Conservation (phyloP, 805 yeast species). For the Debaryomyces maramus region DNA sequence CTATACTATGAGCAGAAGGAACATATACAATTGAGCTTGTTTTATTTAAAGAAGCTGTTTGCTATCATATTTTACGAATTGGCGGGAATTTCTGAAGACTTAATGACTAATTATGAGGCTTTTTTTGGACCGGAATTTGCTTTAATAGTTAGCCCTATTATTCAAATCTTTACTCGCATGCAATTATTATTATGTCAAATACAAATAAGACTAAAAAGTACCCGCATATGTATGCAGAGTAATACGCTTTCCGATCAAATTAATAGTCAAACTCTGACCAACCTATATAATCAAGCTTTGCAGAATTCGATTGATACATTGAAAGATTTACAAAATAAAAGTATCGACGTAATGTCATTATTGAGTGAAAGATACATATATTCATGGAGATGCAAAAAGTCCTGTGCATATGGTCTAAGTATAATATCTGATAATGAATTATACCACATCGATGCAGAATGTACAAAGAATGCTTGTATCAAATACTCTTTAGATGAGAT, state of each 20-base stretch:
- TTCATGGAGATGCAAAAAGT: slow-evolving; percentile 4
- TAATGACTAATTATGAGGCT: slow-evolving; percentile 1
- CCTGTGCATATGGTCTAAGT: not conserved
- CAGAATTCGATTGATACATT: not conserved
- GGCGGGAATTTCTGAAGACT: slow-evolving; percentile 1
- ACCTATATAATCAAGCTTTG: not conserved
- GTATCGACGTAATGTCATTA: not conserved
- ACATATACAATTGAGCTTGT: not conserved
- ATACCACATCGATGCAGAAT: not conserved
- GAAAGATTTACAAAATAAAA: not conserved
- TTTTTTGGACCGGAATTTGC: slow-evolving; percentile 5
- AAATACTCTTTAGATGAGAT: not conserved
- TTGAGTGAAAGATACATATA: not conserved
- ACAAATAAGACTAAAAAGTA: slow-evolving; percentile 1
- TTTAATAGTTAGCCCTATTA: slow-evolving; percentile 1
- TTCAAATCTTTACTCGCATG: not conserved
- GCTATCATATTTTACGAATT: slow-evolving; percentile 1
- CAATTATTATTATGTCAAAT: not conserved
- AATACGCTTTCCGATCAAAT: not conserved
- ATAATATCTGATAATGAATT: not conserved
- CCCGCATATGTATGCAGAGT: not conserved
- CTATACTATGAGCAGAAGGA: not conserved
- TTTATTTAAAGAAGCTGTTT: not conserved
- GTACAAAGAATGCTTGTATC: not conserved
- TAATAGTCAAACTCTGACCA: not conserved